Base-by-base conservation (phyloP, 345 rosid genomes). In the Angophora floribunda region DNA sequence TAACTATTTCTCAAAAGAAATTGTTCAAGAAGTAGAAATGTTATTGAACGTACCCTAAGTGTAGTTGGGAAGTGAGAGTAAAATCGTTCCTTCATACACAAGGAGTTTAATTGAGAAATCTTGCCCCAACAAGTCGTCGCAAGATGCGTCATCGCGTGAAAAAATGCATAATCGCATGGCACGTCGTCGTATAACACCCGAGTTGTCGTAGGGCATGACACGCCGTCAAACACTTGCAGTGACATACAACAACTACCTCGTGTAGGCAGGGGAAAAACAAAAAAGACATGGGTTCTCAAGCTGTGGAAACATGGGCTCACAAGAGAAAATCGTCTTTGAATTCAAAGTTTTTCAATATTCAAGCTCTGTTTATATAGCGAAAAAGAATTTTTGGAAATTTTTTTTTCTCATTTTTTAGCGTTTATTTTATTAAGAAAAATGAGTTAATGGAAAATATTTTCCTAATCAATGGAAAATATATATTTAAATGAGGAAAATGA, bases 161-260 rank as follows among this genome's bases (percentile, higher is more conserved):
- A 63, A 28, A 0, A 28, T n/a, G 0, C 30, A 16, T n/a, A n/a
- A 28, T n/a, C 0, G 9, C 36, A n/a, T 6, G 36, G 7, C 36
- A 13, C 0, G 1, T 63, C 1, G 9, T 63, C 75, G n/a, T 63
- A 13, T n/a, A 63, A n/a, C 75, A 63, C 9, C 75, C 5, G 9
- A n/a, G 75, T 32, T 36, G 14, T 3, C 75, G 3, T 13, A n/a
- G 75, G 75, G 41, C 17, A 63, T 19, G 2, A 6, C 19, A 63
- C 4, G 7, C n/a, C 1, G 14, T 15, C 32, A 63, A 63, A 63
- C 75, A 63, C 36, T 6, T 36, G 36, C 75, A 13, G 36, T n/a
- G 4, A 63, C 36, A 7, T 63, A n/a, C 30, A 14, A 63, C 70
- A n/a, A 28, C 17, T 28, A 28, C 36, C 36, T 63, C 30, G 36